A percentile compares a stretch with the other conserved stretches of the same genome.
phyloP scores from a whole-genome alignment of 2,329 filamentous ascomycete species.

The Pseudopithomyces maydicus region DNA sequence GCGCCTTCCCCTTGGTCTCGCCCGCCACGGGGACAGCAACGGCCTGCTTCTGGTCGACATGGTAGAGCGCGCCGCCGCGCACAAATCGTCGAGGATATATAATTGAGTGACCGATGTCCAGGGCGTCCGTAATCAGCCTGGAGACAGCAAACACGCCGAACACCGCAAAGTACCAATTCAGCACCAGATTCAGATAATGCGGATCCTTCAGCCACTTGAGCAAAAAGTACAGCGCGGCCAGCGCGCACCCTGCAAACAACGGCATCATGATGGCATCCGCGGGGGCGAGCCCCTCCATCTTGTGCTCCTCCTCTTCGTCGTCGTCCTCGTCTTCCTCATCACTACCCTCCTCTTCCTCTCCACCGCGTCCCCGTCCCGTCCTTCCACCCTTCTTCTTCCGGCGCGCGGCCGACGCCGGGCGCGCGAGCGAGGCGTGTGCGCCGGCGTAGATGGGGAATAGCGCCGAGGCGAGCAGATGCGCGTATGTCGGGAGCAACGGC shows the following conservation, averaged over 20 bases:
- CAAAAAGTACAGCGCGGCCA: constrained; percentile 81
- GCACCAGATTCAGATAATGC: constrained; percentile 77
- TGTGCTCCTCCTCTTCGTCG: constrained; percentile 56
- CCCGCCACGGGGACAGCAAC: constrained; percentile 41
- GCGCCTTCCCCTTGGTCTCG: constrained; percentile 22
- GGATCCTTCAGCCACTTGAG: constrained; percentile 89
- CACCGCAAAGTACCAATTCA: constrained; percentile 81
- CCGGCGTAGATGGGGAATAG: constrained; percentile 84
- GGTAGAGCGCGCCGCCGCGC: constrained; percentile 56
- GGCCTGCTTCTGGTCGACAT: constrained; percentile 44
- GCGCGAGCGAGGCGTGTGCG: constrained; percentile 81
- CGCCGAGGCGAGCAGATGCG: constrained; percentile 70
- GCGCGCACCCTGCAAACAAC: constrained; percentile 71
- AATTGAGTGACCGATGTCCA: constrained; percentile 68
- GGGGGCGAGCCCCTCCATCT: constrained; percentile 71
- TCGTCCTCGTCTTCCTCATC: constrained; percentile 59
- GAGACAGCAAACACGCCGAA: constrained; percentile 79
- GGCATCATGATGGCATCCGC: constrained; percentile 87
- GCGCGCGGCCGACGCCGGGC: constrained; percentile 78
- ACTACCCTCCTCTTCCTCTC: constrained; percentile 32
- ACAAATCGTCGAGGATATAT: constrained; percentile 76
- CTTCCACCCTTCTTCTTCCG: constrained; percentile 61
- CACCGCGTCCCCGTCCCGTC: constrained; percentile 48
- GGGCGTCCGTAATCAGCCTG: constrained; percentile 72
- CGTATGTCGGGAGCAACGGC: constrained; percentile 59